Base-by-base conservation (phyloP, 2,329 filamentous ascomycete genomes). In the Cercospora berteroae region DNA sequence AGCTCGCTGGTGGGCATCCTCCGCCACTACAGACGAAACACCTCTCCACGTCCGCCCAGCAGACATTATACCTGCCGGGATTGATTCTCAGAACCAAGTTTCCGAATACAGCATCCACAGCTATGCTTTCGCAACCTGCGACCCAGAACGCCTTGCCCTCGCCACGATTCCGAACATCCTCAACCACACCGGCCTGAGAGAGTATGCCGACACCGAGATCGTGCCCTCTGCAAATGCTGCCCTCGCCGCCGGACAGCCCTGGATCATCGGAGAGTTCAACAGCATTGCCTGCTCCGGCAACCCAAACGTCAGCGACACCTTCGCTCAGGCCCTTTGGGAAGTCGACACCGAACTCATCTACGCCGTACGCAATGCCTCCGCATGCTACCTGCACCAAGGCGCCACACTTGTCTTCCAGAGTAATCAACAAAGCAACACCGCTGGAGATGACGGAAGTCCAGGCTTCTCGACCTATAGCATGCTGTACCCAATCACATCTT, bases 261-360 rank as follows among this genome's bases (percentile, higher is more conserved):
- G 75, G 75, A 71, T 76, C 57, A 76, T 81, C 16, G 80, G 79
- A 42, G 80, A 81, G 67, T 80, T 79, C 72, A 81, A 81, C 73
- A 78, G 76, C 4, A 79, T 81, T 58, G 77, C 79, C 5, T 81
- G 80, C 67, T 76, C 74, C n/a, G 80, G 80, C 7, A 75, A 75
- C 27, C 78, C 78, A 0, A 75, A 76, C 64, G 79, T 81, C n/a
- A 78, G 77, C 2, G 80, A 81, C 67, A 80, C 79, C 0, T 81
- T 81, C 63, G 79, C 78, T 1, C 77, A 80, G 64, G 79, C 80
- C 0, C 72, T 81, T 2, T 81, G 80, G 80, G 76, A 79, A 16
- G 74, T 79, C 9, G 78, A 81, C 59, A 78, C 75, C 0, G 74
- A 79, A 44, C 72, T 81, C 16, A 74, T 79, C 42, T 80, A 80